Percentiles rank a stretch among this genome's conserved stretches.
These are phyloP conservation scores for Auricularia cornea DNA, from an alignment of 768 basidiomycete species.

Conservation along the genomic window DNA sequence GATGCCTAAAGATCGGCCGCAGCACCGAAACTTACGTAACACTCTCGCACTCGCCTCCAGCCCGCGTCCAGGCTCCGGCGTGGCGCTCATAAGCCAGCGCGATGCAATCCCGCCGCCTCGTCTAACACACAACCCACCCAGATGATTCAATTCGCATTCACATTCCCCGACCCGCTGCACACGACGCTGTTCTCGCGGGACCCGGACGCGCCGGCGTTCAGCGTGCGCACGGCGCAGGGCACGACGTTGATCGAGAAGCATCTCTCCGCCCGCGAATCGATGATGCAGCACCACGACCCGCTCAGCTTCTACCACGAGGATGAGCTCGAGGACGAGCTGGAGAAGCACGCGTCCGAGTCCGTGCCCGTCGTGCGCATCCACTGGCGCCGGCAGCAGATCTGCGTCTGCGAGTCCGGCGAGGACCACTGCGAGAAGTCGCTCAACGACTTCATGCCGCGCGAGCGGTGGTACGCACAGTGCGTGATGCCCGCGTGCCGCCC, in stretches of 20 bases:
- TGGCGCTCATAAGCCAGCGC: too few relatives aligned
- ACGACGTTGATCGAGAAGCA: neutral
- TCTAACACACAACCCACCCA: too few relatives aligned
- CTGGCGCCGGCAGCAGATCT: neutral
- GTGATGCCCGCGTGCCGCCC: neutral
- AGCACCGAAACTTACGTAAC: too few relatives aligned
- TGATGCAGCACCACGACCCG: too few relatives aligned
- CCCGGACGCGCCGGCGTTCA: neutral
- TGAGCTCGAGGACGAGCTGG: neutral
- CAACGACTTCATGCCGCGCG: neutral
- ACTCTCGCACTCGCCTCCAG: too few relatives aligned
- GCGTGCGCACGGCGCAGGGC: neutral
- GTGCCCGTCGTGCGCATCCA: neutral
- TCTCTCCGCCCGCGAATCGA: neutral
- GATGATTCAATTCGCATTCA: neutral
- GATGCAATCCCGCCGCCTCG: too few relatives aligned
- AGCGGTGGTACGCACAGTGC: neutral
- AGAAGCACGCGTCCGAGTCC: neutral
- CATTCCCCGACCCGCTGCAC: neutral
- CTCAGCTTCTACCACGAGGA: neutral
- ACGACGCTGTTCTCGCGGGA: neutral
- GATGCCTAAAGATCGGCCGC: too few relatives aligned
- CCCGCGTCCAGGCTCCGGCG: too few relatives aligned
- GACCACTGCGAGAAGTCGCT: neutral
- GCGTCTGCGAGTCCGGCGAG: neutral